phyloP scores from a whole-genome alignment of 2,329 filamentous ascomycete genomes.

The Cladosporium sp. region DNA sequence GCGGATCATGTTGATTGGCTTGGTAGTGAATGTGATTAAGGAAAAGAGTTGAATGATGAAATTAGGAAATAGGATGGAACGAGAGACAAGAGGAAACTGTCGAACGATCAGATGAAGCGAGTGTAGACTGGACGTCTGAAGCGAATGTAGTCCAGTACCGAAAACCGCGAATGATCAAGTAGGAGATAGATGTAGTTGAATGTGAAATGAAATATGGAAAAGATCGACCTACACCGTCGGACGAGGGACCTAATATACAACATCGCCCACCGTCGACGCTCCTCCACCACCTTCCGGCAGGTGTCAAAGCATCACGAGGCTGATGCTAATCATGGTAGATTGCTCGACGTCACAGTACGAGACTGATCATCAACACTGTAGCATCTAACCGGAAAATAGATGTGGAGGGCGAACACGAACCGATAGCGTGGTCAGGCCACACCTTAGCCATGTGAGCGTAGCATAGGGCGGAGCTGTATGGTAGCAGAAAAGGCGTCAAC shows the following conservation, averaged over 20 bases:
- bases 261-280: not conserved
- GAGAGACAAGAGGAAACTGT: not conserved
- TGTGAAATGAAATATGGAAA: conserved; percentile 5
- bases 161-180: not conserved
- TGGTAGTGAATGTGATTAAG: not conserved
- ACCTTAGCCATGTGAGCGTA: conserved; percentile 4
- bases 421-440: conserved; percentile 10
- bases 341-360: conserved; percentile 4
- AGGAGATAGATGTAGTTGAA: conserved; percentile 5
- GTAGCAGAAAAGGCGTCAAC: not conserved
- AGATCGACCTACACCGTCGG: conserved; percentile 2
- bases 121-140: conserved; percentile 5
- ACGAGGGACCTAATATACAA: conserved; percentile 6
- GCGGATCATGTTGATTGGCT: conserved; percentile 7
- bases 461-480: conserved; percentile 3
- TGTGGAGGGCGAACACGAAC: conserved; percentile 9
- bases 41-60: not conserved
- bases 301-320: conserved; percentile 11
- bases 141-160: conserved; percentile 5
- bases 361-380: conserved; percentile 6
- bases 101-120: conserved; percentile 1
- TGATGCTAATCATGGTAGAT: conserved; percentile 9
- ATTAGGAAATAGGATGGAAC: not conserved
- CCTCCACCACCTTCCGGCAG: conserved; percentile 1
- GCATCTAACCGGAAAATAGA: not conserved